Evolutionary conservation across 768 basidiomycete genomes (phyloP).

Genomic region (Xerocomus brunneocitrinus): DNA sequence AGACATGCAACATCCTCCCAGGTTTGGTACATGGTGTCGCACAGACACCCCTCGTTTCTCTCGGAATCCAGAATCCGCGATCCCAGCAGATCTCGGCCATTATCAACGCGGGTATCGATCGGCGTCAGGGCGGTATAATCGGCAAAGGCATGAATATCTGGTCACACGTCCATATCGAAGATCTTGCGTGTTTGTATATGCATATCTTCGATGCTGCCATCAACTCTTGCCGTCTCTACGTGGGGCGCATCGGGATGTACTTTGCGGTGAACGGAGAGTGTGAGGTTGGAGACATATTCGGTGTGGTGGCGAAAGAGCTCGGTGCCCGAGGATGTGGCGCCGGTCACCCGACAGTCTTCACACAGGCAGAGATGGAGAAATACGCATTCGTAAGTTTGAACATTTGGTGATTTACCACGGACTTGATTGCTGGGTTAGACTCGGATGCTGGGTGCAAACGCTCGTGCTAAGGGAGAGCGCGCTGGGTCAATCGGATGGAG

Average conservation of each 20-base stretch:
- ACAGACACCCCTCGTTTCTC: conserved; percentile 41
- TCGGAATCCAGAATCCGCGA: conserved; percentile 48
- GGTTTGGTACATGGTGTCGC: conserved; percentile 58
- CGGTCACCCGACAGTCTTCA: conserved; percentile 39
- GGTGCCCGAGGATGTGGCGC: conserved; percentile 20
- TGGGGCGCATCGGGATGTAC: conserved; percentile 44
- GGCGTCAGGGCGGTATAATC: conserved; percentile 50
- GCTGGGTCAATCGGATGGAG: too few relatives aligned
- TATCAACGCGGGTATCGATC: conserved; percentile 41
- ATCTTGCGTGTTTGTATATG: conserved; percentile 42
- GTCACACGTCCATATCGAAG: conserved; percentile 56
- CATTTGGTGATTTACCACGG: too few relatives aligned
- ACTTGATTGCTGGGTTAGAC: too few relatives aligned
- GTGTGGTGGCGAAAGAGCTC: conserved; percentile 35
- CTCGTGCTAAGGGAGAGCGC: too few relatives aligned
- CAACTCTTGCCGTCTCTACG: conserved; percentile 14
- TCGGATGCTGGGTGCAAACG: too few relatives aligned
- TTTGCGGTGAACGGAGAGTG: conserved; percentile 52
- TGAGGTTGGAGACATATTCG: conserved; percentile 38
- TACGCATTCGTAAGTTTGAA: too few relatives aligned
- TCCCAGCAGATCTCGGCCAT: conserved; percentile 51
- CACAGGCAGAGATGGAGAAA: conserved; percentile 19
- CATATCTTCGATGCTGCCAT: conserved; percentile 36
- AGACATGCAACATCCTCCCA: conserved; percentile 48
- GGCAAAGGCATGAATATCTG: conserved; percentile 57